Conservation (phyloP, 441 rosid species). For the Populus hybrid region DNA sequence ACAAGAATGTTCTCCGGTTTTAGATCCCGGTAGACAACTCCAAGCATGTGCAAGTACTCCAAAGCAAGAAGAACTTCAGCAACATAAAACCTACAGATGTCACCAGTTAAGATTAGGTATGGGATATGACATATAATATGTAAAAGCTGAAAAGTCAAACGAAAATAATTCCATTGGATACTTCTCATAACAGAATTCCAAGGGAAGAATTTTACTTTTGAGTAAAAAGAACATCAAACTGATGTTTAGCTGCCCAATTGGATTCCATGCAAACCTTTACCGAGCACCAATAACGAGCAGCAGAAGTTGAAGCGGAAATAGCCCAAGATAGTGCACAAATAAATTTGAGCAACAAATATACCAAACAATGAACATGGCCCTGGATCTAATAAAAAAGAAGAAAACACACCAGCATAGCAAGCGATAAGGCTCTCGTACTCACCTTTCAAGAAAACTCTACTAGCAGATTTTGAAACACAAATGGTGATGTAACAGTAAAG, state of each 20-base stretch:
- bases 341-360: constrained; percentile 1
- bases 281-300: not conserved
- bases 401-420: not conserved
- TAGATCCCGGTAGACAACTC: constrained; percentile 86
- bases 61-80: constrained; percentile 89
- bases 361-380: not conserved
- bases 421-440: not conserved
- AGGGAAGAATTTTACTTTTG: not conserved
- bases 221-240: not conserved
- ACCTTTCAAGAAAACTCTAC: not conserved
- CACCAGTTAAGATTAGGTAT: constrained; percentile 60
- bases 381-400: not conserved
- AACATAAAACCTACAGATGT: constrained; percentile 62
- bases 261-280: not conserved
- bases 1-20: constrained; percentile 98
- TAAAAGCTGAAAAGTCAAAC: not conserved
- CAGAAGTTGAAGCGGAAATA: not conserved
- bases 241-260: not conserved
- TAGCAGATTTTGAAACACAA: not conserved
- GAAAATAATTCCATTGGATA: not conserved
- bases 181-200: constrained; percentile 1
- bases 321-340: not conserved
- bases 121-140: constrained; percentile 51
- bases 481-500: not conserved
- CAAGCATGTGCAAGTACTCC: constrained; percentile 96